Evolutionary conservation across 768 basidiomycete species (phyloP), one percentile per base, ranked within the genome.

Genomic region (Podaxis sp.): DNA sequence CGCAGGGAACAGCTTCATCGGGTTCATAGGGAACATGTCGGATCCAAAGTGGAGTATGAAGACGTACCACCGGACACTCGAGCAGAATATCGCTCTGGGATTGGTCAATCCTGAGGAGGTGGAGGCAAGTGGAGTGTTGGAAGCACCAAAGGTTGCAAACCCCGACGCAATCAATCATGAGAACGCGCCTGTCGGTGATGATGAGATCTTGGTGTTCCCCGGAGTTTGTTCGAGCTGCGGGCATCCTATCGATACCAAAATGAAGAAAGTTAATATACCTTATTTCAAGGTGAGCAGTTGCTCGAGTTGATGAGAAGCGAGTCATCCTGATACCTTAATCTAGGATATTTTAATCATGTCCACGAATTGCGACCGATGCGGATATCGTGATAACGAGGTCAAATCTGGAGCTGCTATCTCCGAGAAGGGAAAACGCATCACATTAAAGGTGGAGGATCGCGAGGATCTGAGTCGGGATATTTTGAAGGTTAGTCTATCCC

Each of bases 301-400:
- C 22, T 26, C 40, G 44, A 46, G 17, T 46, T n/a, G 7, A n/a
- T 46, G 44, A 20, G n/a, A 6, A 44, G 1, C 48, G 20, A 12
- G 11, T 48, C 22, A 17, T 1, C 30, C 15, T 44, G 10, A 28
- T 20, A 20, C 48, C 24, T 26, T 7, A 37, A 6, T 65, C 13
- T 58, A 97, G 96, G 95, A 99, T 68, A 89, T 95, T 60, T 77
- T 99, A 58, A 96, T 99, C 76, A 98, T 98, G 95, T 96, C 96
- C 24, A 96, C 96, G 5, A 98, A 97, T 73, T 99, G 97, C 73
- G 93, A 95, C 62, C 75, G 78, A 56, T 99, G 97, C 74, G 97
- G 97, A 1, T 99, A 99, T 75, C 84, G 93, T 62, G 97, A 99
- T 75, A 99, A 96, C 70, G 97, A 99, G 77, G 91, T 99, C 70